Base-by-base conservation (phyloP, 352 stramenopile genomes). In the Nannochloropsis limnetica region DNA sequence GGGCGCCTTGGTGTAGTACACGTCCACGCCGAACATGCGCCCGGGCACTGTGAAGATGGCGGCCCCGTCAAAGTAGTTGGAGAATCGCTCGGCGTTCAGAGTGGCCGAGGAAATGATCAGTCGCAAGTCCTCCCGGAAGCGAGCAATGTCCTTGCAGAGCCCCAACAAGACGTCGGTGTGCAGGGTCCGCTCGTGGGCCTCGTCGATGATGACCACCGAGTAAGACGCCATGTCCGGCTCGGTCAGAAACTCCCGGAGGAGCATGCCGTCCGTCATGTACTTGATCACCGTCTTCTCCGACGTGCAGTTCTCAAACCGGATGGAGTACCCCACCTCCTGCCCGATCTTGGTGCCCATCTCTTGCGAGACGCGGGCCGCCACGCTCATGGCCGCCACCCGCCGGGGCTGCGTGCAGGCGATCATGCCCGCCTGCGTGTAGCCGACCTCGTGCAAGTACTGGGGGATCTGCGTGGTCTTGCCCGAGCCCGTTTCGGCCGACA, bases 261-360 rank as follows among this genome's bases (percentile, higher is more conserved):
- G 88, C 95, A 99, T 99, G 86, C 96, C 97, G 87, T 99, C 96
- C 0, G 97, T 99, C 94, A 99, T 98, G 89, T 99, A 99, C 87
- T 95, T 95, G 81, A 96, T 87, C 25, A 88, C 86, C 0, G 97
- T 99, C 79, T 96, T 93, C 81, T 98, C 93, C 81, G 91, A 97
- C 25, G 96, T 99, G 84, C 95, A 98, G 87, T 99, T 97, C 86
- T 99, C 96, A 86, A 99, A 99, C 81, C 97, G 95, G 84, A 99
- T 99, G 29, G 92, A 95, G 88, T 99, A 99, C 0, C 96, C 96
- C 27, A 99, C 96, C 88, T 98, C 94, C 74, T 98, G 93, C 14
- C 96, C 96, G 4, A 99, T 86, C 84, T 96, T 95, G 15, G 97
- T 92, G 86, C 96, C 92, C 94, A 99, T 98, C 87, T 99, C 97